Conservation (phyloP, 345 rosid species). For the Erucastrum elatum region DNA sequence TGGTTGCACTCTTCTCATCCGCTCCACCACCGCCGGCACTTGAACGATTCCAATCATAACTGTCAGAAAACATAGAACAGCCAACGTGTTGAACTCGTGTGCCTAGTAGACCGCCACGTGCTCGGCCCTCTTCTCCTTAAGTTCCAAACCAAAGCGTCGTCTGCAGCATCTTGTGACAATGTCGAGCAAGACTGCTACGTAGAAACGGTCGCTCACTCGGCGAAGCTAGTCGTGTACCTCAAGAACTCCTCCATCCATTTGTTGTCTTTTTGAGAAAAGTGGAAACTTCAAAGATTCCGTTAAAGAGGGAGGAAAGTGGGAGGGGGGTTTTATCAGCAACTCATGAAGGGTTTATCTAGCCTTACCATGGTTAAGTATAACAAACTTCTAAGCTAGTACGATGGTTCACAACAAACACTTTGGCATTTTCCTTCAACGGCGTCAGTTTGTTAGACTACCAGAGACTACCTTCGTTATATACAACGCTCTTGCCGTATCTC, state of each 20-base stretch:
- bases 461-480: neutral
- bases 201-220: neutral
- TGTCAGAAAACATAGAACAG: neutral
- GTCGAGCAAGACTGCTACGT: neutral
- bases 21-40: neutral
- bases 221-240: too few species aligned
- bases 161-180: neutral
- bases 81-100: neutral
- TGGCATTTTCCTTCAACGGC: neutral
- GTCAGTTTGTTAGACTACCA: neutral
- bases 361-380: too few species aligned
- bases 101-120: neutral
- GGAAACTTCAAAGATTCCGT: too few species aligned
- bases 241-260: too few species aligned
- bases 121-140: neutral
- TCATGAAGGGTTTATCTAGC: too few species aligned
- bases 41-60: neutral
- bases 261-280: too few species aligned
- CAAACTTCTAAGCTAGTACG: too few species aligned
- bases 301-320: too few species aligned
- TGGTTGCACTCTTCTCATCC: neutral
- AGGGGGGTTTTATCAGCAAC: too few species aligned
- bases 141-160: neutral
- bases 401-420: too few species aligned
- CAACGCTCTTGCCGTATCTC: too few species aligned